Evolutionary conservation across 306 rosid genomes (phyloP).

Genomic region (Cicer cuneatum): DNA sequence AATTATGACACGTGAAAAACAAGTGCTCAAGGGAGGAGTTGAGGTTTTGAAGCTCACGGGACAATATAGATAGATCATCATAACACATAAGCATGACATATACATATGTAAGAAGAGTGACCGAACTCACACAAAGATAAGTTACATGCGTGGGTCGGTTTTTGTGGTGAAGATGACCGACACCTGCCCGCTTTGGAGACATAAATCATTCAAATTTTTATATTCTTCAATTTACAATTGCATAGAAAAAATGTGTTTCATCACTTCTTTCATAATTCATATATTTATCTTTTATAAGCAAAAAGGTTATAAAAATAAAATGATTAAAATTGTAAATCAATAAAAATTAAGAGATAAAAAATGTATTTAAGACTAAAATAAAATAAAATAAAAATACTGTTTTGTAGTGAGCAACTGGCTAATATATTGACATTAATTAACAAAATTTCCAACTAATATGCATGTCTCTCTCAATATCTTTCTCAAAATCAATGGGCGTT

Average conservation of each 20-base stretch:
- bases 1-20: not conserved
- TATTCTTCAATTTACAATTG: not conserved
- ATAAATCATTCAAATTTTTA: not conserved
- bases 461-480: not conserved
- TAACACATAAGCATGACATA: conserved; percentile 15
- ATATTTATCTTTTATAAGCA: too few species aligned
- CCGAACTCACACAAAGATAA: not conserved
- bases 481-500: conserved; percentile 3
- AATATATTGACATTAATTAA: too few species aligned
- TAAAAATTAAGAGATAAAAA: too few species aligned
- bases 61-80: not conserved
- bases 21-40: not conserved
- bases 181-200: conserved; percentile 33
- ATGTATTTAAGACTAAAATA: too few species aligned
- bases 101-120: not conserved
- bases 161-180: not conserved
- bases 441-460: too few species aligned
- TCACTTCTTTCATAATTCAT: too few species aligned
- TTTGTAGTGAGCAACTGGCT: too few species aligned
- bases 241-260: not conserved
- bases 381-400: too few species aligned
- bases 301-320: too few species aligned
- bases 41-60: not conserved
- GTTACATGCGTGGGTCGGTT: not conserved
- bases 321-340: too few species aligned